Percentiles rank a stretch among this genome's conserved stretches.
Evolutionary conservation across 2,329 filamentous ascomycete genomes (phyloP).

Genomic region (Sporothrix pallida): DNA sequence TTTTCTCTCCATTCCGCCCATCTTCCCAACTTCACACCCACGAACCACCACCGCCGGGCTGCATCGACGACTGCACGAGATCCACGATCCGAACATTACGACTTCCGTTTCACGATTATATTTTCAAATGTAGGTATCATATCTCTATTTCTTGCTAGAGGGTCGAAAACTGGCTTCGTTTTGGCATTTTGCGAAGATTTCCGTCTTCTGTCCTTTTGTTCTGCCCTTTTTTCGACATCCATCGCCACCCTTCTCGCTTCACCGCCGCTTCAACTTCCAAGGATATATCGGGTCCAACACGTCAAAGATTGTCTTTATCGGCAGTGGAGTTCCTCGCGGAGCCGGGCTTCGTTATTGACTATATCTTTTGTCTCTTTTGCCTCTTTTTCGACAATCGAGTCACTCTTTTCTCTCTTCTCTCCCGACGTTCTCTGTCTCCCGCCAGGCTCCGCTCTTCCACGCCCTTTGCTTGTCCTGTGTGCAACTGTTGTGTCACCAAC

Average conservation of each 20-base stretch:
- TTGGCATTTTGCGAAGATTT: neutral
- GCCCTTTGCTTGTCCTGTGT: constrained; percentile 18
- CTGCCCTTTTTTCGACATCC: constrained; percentile 20
- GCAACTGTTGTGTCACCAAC: constrained; percentile 22
- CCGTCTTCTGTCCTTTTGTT: constrained; percentile 7
- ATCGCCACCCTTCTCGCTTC: constrained; percentile 27
- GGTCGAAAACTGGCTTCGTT: neutral
- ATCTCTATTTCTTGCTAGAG: neutral
- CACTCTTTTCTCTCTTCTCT: neutral
- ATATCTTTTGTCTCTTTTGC: neutral
- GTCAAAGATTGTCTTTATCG: neutral
- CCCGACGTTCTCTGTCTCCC: neutral
- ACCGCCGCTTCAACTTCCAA: constrained; percentile 23
- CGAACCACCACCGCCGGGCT: constrained; percentile 10
- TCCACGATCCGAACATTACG: constrained; percentile 14
- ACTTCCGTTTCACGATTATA: neutral
- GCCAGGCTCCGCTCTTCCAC: constrained; percentile 1
- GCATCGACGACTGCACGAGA: constrained; percentile 20
- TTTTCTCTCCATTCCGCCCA: constrained; percentile 25
- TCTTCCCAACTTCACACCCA: constrained; percentile 22
- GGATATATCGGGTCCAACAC: neutral
- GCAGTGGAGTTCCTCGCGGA: neutral
- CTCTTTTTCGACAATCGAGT: neutral
- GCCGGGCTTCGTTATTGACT: neutral
- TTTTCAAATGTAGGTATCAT: constrained; percentile 26